Evolutionary conservation across 2,329 filamentous ascomycete genomes (phyloP), one percentile per base, ranked within the genome.

Genomic region (Hymenoscyphus albidus): DNA sequence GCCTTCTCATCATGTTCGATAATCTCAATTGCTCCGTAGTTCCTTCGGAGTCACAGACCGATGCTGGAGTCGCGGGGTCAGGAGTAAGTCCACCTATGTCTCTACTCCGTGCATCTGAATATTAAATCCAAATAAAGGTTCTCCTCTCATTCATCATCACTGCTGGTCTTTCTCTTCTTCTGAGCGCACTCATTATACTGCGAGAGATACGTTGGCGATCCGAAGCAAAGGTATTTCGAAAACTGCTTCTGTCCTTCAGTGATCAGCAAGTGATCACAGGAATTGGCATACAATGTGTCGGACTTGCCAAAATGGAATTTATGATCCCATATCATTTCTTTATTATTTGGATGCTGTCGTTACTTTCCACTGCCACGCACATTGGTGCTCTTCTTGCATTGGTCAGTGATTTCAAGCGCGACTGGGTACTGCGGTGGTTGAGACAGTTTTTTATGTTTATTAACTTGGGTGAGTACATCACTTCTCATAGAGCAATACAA

Each of bases 301-400:
- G 84, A 0, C 80, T 90, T 1, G 83, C 83, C 4, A 85, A 86
- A 71, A 82, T 84, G 72, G 76, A 81, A 57, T 78, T 78, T 5
- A 82, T 90, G 73, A 81, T 87, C 0, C 82, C 86, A 0, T 90
- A 90, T 73, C 87, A 90, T 76, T 89, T 90, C 78, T 89, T 89
- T 77, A 81, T 89, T 62, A 83, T 90, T 68, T 90, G 87, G 87
- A 87, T 89, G 78, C 77, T 90, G 1, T 85, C 85, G 0, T 76
- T 88, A 13, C 78, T 90, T 7, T 85, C 85, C 16, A 88, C 85
- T 68, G 84, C 85, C 0, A 88, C 87, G 2, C 87, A 90, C 74
- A 86, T 88, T 65, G 81, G 85, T 4, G 85, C 86, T 0, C 77
- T 90, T 16, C 79, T 90, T n/a, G 85, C 85, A 0, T 80, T 90